Evolutionary conservation across 148 eudicot species (phyloP).

Genomic region (Rhododendron henanense): DNA sequence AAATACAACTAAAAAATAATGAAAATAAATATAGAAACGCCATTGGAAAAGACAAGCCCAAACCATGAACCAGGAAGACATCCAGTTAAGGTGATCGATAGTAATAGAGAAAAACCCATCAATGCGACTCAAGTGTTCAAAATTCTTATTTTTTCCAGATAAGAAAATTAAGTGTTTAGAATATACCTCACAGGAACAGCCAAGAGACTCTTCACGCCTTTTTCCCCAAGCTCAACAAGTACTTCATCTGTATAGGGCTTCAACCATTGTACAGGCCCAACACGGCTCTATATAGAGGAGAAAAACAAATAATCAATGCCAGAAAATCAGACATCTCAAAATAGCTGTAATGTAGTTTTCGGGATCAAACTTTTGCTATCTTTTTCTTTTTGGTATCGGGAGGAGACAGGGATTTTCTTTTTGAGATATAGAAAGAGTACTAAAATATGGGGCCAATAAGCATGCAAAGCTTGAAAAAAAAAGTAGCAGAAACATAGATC

Average conservation of each 20-base stretch:
- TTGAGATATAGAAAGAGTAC: background rate
- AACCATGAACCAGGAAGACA: constrained; percentile 1
- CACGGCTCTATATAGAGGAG: constrained; percentile 71
- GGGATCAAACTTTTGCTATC: background rate
- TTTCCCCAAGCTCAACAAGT: constrained; percentile 89
- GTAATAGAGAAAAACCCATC: background rate
- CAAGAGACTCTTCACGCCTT: constrained; percentile 83
- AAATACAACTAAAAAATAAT: background rate
- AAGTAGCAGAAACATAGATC: background rate
- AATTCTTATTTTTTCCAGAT: background rate
- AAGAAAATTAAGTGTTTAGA: background rate
- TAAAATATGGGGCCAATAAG: background rate
- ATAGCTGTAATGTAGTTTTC: background rate
- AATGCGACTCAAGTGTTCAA: background rate
- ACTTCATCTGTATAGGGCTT: constrained; percentile 99
- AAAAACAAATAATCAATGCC: background rate
- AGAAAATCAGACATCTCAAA: background rate
- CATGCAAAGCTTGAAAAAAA: background rate
- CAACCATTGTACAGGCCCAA: constrained; percentile 99
- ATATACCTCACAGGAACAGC: constrained; percentile 96
- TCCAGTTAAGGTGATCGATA: background rate
- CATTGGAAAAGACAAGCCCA: background rate
- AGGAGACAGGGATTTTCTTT: background rate
- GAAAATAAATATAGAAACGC: background rate
- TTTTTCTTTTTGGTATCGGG: background rate